A percentile compares a stretch with the other conserved stretches of the same genome.
Conservation (phyloP, 257 asterid species). For the Solanum etuberosum region DNA sequence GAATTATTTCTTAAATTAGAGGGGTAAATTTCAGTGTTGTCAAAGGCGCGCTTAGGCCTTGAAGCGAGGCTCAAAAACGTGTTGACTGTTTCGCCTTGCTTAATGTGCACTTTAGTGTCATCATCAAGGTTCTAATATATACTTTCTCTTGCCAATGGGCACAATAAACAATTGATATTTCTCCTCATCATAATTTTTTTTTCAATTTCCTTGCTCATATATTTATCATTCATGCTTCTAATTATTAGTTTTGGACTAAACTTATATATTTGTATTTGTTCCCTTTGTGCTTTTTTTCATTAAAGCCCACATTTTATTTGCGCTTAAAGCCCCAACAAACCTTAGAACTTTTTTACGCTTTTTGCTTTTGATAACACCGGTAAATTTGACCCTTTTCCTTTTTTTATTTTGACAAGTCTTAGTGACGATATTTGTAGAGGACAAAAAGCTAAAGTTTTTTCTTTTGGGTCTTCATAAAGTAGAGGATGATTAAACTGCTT, state of each 20-base stretch:
- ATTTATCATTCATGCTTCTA: background rate
- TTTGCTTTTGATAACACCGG: background rate
- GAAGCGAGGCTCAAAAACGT: background rate
- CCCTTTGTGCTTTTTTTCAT: background rate
- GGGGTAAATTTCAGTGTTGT: background rate
- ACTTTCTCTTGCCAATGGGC: background rate
- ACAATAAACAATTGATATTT: background rate
- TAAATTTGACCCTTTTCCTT: background rate
- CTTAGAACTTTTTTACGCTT: background rate
- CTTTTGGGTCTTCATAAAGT: background rate
- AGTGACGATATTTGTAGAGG: background rate
- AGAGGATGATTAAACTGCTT: background rate
- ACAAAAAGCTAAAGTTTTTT: background rate
- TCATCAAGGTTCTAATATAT: background rate
- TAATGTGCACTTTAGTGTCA: background rate
- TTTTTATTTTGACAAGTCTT: background rate
- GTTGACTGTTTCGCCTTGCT: background rate
- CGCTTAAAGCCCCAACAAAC: background rate
- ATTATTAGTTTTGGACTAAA: background rate
- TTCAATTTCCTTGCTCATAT: background rate
- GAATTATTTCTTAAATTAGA: background rate
- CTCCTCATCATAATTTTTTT: background rate
- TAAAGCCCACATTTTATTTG: background rate
- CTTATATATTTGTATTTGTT: background rate
- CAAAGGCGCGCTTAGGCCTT: background rate